Conservation (phyloP, 208 protist species). For the Acanthamoeba sp. region DNA sequence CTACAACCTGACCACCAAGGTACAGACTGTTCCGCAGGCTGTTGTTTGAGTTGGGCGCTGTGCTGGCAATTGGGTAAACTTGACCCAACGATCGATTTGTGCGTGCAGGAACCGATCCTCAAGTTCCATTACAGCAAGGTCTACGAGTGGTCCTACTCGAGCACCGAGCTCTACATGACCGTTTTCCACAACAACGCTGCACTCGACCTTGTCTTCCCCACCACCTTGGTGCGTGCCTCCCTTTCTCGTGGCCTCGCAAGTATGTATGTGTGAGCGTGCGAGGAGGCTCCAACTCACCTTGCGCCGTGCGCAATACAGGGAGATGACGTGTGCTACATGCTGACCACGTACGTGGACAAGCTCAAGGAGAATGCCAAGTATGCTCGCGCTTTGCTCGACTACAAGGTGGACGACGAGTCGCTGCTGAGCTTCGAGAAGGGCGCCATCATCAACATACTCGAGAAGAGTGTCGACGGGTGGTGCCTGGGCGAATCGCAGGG, state of each 20-base stretch:
- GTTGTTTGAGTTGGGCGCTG: too few species aligned
- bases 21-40: too few species aligned
- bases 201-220: neutral
- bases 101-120: neutral
- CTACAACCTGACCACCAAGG: neutral
- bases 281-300: neutral
- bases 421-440: slow-evolving; percentile 65
- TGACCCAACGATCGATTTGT: neutral
- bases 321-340: slow-evolving; percentile 10
- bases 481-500: slow-evolving; percentile 4
- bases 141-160: slow-evolving; percentile 11
- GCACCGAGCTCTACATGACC: neutral
- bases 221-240: neutral
- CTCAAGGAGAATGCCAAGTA: slow-evolving; percentile 54
- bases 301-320: neutral
- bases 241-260: too few species aligned
- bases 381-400: slow-evolving; percentile 27
- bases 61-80: too few species aligned
- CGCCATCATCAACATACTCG: slow-evolving; percentile 13
- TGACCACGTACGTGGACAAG: neutral
- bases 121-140: slow-evolving; percentile 12
- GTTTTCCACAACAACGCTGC: neutral
- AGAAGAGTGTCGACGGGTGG: slow-evolving; percentile 2
- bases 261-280: too few species aligned
- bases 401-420: slow-evolving; percentile 64